Conservation (phyloP, 1,284 basidiomycete species). For the Sporisorium scitamineum region DNA sequence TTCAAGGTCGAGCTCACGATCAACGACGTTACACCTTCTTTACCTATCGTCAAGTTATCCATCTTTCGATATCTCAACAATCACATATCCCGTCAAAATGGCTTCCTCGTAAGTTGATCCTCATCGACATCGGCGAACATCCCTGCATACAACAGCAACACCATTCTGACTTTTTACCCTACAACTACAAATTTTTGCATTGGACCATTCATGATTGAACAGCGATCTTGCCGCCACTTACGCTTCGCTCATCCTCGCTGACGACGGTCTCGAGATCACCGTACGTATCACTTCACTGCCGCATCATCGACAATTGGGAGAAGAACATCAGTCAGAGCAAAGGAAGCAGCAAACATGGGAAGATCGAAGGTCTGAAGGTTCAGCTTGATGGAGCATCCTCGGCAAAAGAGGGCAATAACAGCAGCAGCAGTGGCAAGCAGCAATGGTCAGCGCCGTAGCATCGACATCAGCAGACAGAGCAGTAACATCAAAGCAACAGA, state of each 20-base stretch:
- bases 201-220: not conserved
- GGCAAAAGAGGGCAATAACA: not conserved
- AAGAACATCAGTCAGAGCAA: not conserved
- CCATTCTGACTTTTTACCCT: slow-evolving; percentile 19
- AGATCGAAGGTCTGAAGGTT: not conserved
- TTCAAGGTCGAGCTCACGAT: slow-evolving; percentile 40
- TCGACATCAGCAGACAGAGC: not conserved
- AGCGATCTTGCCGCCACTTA: slow-evolving; percentile 74
- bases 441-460: not conserved
- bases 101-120: slow-evolving; percentile 47
- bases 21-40: slow-evolving; percentile 17
- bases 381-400: not conserved
- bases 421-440: not conserved
- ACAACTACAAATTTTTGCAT: too few relatives aligned
- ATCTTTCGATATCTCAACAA: slow-evolving; percentile 43
- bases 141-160: slow-evolving; percentile 2
- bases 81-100: slow-evolving; percentile 49
- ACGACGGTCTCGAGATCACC: slow-evolving; percentile 89
- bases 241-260: slow-evolving; percentile 84
- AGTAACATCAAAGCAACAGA: not conserved
- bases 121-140: not conserved
- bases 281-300: slow-evolving; percentile 75
- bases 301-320: not conserved
- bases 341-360: not conserved
- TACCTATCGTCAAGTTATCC: slow-evolving; percentile 47